A percentile compares a stretch with the other conserved stretches of the same genome.
These are phyloP conservation scores for Fragosphaeria purpurea DNA, from an alignment of 2,329 filamentous ascomycete species.

Conservation along the genomic window DNA sequence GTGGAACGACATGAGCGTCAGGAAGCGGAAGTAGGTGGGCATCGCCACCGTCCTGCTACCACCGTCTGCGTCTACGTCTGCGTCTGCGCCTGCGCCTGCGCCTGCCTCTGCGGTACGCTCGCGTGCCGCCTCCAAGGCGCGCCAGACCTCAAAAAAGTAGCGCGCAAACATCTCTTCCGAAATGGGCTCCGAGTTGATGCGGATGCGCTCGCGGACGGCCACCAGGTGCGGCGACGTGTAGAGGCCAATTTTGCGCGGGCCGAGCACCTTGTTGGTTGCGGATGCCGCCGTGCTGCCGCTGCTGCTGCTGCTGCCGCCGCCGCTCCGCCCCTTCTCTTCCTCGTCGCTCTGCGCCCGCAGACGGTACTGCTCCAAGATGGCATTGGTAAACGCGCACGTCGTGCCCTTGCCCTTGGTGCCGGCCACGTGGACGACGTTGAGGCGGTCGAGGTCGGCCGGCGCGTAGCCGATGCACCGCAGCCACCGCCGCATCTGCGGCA, in stretches of 20 bases:
- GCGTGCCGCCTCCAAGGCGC: constrained; percentile 27
- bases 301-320: neutral
- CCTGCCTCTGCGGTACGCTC: constrained; percentile 18
- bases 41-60: constrained; percentile 26
- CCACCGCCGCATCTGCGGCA: constrained; percentile 73
- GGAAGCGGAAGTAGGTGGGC: constrained; percentile 50
- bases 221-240: constrained; percentile 63
- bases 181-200: constrained; percentile 48
- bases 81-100: constrained; percentile 16
- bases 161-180: constrained; percentile 48
- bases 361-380: constrained; percentile 47
- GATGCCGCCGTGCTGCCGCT: neutral
- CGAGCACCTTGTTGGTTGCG: neutral
- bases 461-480: constrained; percentile 66
- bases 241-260: constrained; percentile 44
- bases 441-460: constrained; percentile 41
- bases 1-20: constrained; percentile 59
- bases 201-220: constrained; percentile 57
- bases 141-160: constrained; percentile 62
- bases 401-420: constrained; percentile 72
- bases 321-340: neutral
- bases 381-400: constrained; percentile 58
- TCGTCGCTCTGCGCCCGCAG: neutral
- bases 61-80: no score
- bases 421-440: constrained; percentile 60